phyloP scores from a whole-genome alignment of 768 basidiomycete genomes.

The Tricholoma matsutake region DNA sequence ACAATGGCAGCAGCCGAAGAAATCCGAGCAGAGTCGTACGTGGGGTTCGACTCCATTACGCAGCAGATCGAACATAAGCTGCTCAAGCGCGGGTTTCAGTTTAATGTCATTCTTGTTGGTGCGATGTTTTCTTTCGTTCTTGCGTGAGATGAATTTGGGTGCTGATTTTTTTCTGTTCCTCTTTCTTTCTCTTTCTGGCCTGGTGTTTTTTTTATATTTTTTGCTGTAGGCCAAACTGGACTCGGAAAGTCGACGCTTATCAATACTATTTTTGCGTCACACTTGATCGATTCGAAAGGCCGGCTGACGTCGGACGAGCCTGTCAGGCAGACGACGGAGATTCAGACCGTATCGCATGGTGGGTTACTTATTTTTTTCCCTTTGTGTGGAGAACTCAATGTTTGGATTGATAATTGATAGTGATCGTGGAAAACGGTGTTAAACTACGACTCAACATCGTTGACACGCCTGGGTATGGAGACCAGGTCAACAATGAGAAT shows the following conservation, averaged over 20 bases:
- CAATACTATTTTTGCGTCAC: constrained; percentile 98
- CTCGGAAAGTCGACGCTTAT: constrained; percentile 98
- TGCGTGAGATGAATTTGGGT: neutral
- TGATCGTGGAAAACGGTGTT: constrained; percentile 95
- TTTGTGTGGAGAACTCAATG: neutral
- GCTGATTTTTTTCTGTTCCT: neutral
- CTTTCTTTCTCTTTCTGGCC: neutral
- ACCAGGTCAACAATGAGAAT: constrained; percentile 98
- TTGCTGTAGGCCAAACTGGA: constrained; percentile 86
- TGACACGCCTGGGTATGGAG: constrained; percentile 97
- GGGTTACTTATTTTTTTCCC: constrained; percentile 26
- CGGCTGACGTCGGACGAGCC: constrained; percentile 84
- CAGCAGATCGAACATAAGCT: constrained; percentile 99
- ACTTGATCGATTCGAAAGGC: constrained; percentile 97
- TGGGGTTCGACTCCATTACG: constrained; percentile 98
- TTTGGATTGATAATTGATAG: constrained; percentile 36
- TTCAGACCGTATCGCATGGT: constrained; percentile 95
- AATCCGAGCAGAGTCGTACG: constrained; percentile 89
- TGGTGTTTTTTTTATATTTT: neutral
- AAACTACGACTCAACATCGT: constrained; percentile 95
- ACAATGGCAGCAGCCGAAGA: constrained; percentile 52
- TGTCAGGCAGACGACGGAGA: constrained; percentile 94
- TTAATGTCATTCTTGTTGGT: constrained; percentile 98
- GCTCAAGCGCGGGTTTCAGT: constrained; percentile 98
- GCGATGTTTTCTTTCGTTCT: constrained; percentile 30